phyloP scores from a whole-genome alignment of 2,329 filamentous ascomycete species.

The Penicillium sp. region DNA sequence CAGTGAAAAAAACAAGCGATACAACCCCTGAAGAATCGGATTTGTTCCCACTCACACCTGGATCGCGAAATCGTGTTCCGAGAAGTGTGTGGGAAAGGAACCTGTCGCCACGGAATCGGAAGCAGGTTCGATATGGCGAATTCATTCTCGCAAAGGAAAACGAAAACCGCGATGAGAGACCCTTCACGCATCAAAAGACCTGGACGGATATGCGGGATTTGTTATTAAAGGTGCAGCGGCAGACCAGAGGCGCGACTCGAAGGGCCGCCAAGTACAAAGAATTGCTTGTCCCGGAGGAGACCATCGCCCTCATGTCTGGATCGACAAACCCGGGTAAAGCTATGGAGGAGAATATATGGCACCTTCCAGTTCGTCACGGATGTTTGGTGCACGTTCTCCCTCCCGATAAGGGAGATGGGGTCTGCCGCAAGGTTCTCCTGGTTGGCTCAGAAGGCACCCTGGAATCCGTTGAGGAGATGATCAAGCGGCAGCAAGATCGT shows the following conservation, averaged over 20 bases:
- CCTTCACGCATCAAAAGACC: slow-evolving; percentile 2
- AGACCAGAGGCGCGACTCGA: slow-evolving; percentile 14
- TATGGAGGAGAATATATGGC: slow-evolving; percentile 42
- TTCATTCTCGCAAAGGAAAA: slow-evolving; percentile 14
- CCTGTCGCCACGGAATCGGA: slow-evolving; percentile 28
- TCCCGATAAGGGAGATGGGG: slow-evolving; percentile 33
- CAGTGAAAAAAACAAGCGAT: neutral
- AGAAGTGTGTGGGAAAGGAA: slow-evolving; percentile 1
- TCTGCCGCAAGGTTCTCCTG: slow-evolving; percentile 38
- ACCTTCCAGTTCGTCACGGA: slow-evolving; percentile 37
- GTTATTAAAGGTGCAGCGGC: slow-evolving; percentile 27
- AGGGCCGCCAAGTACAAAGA: slow-evolving; percentile 29
- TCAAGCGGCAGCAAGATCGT: slow-evolving; percentile 26
- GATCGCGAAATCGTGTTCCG: neutral
- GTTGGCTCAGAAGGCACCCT: slow-evolving; percentile 38
- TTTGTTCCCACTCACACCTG: neutral
- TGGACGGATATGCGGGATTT: slow-evolving; percentile 32
- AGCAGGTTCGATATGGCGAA: slow-evolving; percentile 30
- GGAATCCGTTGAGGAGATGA: slow-evolving; percentile 33
- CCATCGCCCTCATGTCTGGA: slow-evolving; percentile 37
- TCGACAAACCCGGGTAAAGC: slow-evolving; percentile 25
- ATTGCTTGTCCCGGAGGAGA: slow-evolving; percentile 39
- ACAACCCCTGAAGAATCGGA: neutral
- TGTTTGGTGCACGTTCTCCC: slow-evolving; percentile 42
- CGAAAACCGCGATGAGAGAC: neutral